Conservation (phyloP, 371 early-diverging fungal genomes). For the Fennellomyces sp. region DNA sequence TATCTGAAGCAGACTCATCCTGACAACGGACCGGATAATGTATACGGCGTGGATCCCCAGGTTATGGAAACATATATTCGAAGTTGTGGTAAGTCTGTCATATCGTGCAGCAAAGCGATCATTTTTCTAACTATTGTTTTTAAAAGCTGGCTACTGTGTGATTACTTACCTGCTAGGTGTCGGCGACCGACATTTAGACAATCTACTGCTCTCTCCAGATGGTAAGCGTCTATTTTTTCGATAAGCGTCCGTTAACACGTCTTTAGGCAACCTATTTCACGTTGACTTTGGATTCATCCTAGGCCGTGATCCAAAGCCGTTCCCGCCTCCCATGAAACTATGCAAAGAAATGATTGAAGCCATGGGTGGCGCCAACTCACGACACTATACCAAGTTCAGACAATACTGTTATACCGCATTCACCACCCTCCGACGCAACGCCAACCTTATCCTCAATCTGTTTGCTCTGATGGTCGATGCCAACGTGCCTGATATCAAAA, state of each 20-base stretch:
- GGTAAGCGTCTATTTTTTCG: constrained; percentile 47
- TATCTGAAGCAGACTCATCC: constrained; percentile 78
- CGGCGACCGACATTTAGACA: constrained; percentile 99
- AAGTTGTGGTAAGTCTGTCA: constrained; percentile 92
- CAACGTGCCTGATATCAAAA: constrained; percentile 93
- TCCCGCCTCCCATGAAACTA: constrained; percentile 98
- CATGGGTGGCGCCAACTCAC: constrained; percentile 91
- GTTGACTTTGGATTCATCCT: constrained; percentile 98
- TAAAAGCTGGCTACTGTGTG: constrained; percentile 96
- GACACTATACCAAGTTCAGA: constrained; percentile 84
- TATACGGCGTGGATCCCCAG: constrained; percentile 71
- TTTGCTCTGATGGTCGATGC: constrained; percentile 95
- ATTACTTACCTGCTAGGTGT: constrained; percentile 97
- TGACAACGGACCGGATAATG: constrained; percentile 57
- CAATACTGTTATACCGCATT: constrained; percentile 93
- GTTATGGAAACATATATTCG: constrained; percentile 95
- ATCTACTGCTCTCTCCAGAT: constrained; percentile 86
- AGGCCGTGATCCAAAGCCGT: constrained; percentile 98
- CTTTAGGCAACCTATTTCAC: constrained; percentile 90
- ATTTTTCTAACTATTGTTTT: background rate
- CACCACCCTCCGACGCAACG: constrained; percentile 87
- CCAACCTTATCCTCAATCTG: constrained; percentile 93
- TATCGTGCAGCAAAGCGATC: background rate
- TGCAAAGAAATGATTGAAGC: constrained; percentile 99
- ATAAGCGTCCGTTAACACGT: background rate